Percentiles rank a stretch among this genome's conserved stretches.
Evolutionary conservation across 2,329 filamentous ascomycete genomes (phyloP).

Genomic region (Lachnellula willkommii): DNA sequence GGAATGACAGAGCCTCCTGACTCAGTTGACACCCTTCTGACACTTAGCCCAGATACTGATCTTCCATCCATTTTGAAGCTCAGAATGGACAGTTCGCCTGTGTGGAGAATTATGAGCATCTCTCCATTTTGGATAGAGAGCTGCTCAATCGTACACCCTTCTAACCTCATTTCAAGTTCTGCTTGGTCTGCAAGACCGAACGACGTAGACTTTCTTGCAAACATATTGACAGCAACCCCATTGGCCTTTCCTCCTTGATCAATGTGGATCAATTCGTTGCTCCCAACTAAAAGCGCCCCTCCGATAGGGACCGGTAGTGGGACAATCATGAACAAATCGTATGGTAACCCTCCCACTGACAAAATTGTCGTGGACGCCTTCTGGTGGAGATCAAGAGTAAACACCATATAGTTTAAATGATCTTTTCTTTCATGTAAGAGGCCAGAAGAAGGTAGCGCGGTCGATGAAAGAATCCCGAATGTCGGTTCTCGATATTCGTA

Average conservation of each 20-base stretch:
- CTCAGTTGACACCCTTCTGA: slow-evolving; percentile 59
- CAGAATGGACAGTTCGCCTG: slow-evolving; percentile 69
- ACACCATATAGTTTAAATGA: slow-evolving; percentile 84
- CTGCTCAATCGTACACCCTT: slow-evolving; percentile 72
- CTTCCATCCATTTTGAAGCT: slow-evolving; percentile 85
- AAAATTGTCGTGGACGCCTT: slow-evolving; percentile 88
- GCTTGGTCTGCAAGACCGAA: slow-evolving; percentile 87
- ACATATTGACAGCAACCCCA: slow-evolving; percentile 86
- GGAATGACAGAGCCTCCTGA: slow-evolving; percentile 59
- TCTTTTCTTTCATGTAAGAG: slow-evolving; percentile 74
- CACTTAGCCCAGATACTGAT: slow-evolving; percentile 79
- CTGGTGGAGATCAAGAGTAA: slow-evolving; percentile 90
- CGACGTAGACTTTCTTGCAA: slow-evolving; percentile 74
- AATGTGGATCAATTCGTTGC: slow-evolving; percentile 89
- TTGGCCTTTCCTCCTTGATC: slow-evolving; percentile 93
- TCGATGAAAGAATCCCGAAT: slow-evolving; percentile 86
- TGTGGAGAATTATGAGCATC: slow-evolving; percentile 72
- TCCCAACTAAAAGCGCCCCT: slow-evolving; percentile 78
- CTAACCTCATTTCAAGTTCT: slow-evolving; percentile 70
- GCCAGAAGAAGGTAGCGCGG: slow-evolving; percentile 65
- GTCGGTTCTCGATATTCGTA: slow-evolving; percentile 97
- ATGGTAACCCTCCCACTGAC: slow-evolving; percentile 77
- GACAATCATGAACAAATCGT: slow-evolving; percentile 78
- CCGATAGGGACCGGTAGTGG: slow-evolving; percentile 82
- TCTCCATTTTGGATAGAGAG: slow-evolving; percentile 74